These are phyloP conservation scores for Orbilia oligospora DNA, from an alignment of 2,329 filamentous ascomycete genomes.

Conservation along the genomic window DNA sequence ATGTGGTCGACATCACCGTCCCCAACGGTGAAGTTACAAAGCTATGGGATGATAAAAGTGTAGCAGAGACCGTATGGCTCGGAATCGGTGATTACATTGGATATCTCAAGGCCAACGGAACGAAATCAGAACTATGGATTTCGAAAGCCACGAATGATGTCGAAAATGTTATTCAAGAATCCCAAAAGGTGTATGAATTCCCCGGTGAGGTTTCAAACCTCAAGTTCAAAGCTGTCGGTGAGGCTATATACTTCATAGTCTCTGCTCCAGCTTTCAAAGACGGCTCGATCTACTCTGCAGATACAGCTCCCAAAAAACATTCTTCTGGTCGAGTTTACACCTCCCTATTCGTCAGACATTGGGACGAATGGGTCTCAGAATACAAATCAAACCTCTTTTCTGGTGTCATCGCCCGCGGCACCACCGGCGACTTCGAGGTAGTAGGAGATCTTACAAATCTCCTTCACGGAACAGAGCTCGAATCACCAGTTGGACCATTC, in stretches of 20 bases:
- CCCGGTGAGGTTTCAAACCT: conserved; percentile 73
- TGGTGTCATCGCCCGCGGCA: conserved; percentile 71
- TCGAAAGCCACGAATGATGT: conserved; percentile 54
- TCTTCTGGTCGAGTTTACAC: conserved; percentile 80
- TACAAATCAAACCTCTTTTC: conserved; percentile 82
- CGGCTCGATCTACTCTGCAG: conserved; percentile 78
- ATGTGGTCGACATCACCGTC: conserved; percentile 77
- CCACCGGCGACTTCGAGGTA: conserved; percentile 65
- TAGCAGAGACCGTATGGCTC: conserved; percentile 83
- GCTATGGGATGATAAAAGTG: conserved; percentile 76
- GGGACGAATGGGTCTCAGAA: conserved; percentile 81
- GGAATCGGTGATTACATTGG: conserved; percentile 75
- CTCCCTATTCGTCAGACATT: conserved; percentile 83
- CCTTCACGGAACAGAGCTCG: conserved; percentile 74
- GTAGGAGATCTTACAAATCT: conserved; percentile 72
- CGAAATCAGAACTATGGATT: conserved; percentile 64
- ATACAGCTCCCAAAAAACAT: conserved; percentile 73
- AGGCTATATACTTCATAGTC: conserved; percentile 72
- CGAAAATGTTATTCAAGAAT: conserved; percentile 60
- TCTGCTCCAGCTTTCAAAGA: conserved; percentile 77
- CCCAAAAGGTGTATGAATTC: conserved; percentile 69
- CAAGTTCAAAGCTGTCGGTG: conserved; percentile 72
- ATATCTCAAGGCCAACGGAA: conserved; percentile 71
- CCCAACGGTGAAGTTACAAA: conserved; percentile 75
- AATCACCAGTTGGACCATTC: conserved; percentile 81